A percentile compares a stretch with the other conserved stretches of the same genome.
Conservation (phyloP, 306 rosid species). For the Cucumis melo region DNA sequence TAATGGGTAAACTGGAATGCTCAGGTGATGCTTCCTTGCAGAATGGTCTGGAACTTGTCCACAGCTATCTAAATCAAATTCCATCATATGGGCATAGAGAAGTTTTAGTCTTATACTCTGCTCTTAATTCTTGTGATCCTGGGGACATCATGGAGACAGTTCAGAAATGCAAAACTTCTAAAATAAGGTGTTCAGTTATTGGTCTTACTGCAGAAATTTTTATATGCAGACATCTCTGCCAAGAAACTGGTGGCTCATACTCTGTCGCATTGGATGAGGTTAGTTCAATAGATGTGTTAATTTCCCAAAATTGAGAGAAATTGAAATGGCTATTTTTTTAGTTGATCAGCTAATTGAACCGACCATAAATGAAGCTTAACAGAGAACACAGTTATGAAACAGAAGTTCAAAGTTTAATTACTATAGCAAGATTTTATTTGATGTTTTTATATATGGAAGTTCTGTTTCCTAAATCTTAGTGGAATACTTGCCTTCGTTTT, state of each 20-base stretch:
- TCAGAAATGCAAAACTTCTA: constrained; percentile 71
- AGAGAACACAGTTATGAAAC: neutral
- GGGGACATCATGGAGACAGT: constrained; percentile 93
- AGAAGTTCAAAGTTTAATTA: neutral
- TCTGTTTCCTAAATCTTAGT: neutral
- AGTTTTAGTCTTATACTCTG: constrained; percentile 72
- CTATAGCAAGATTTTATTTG: neutral
- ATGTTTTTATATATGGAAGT: neutral
- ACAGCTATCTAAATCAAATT: constrained; percentile 60
- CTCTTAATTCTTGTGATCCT: constrained; percentile 94
- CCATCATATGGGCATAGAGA: constrained; percentile 93
- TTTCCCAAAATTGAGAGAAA: neutral
- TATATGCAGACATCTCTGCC: constrained; percentile 85
- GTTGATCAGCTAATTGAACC: neutral
- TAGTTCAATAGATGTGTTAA: constrained; percentile 12
- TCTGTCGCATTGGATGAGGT: constrained; percentile 85
- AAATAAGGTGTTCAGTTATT: constrained; percentile 91
- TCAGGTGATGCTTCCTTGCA: constrained; percentile 90
- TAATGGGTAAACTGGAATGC: constrained; percentile 91
- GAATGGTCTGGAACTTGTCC: constrained; percentile 85
- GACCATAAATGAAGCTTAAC: neutral
- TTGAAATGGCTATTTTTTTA: neutral
- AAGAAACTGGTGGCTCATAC: constrained; percentile 85
- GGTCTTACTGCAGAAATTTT: constrained; percentile 94
- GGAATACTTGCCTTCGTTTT: constrained; percentile 2